A percentile compares a stretch with the other conserved stretches of the same genome.
Conservation (phyloP, 1,139 yeast species). For the Yamadazyma triangularis region DNA sequence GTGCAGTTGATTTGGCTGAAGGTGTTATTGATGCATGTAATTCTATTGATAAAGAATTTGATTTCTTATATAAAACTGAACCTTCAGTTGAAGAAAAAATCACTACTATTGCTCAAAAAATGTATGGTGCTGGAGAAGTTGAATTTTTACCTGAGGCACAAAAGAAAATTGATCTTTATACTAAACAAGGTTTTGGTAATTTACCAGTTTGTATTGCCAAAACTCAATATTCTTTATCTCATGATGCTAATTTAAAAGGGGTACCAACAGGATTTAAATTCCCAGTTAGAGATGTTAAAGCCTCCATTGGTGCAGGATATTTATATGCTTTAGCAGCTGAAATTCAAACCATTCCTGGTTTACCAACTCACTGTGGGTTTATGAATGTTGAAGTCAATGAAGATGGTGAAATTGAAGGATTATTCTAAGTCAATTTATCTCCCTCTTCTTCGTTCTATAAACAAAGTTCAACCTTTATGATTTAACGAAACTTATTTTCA, state of each 20-base stretch:
- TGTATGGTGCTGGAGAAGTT: conserved; percentile 93
- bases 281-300: conserved; percentile 92
- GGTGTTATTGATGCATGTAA: conserved; percentile 79
- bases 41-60: conserved; percentile 48
- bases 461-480: conserved; percentile 6
- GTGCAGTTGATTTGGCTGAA: conserved; percentile 83
- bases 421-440: conserved; percentile 49
- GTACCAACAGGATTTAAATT: conserved; percentile 92
- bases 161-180: conserved; percentile 77
- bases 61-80: conserved; percentile 70
- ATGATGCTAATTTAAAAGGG: conserved; percentile 90
- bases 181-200: conserved; percentile 85
- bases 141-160: conserved; percentile 85
- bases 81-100: conserved; percentile 80
- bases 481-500: conserved; percentile 3
- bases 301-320: conserved; percentile 95
- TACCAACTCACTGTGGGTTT: conserved; percentile 95
- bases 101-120: conserved; percentile 73
- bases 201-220: conserved; percentile 96
- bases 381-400: conserved; percentile 95
- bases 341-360: conserved; percentile 95
- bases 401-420: conserved; percentile 91
- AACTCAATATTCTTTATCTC: conserved; percentile 95
- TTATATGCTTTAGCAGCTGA: conserved; percentile 95
- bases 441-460: conserved; percentile 3